These are phyloP conservation scores for Exobasidium cylindrosporum DNA, from an alignment of 1,284 basidiomycete genomes.

Conservation along the genomic window DNA sequence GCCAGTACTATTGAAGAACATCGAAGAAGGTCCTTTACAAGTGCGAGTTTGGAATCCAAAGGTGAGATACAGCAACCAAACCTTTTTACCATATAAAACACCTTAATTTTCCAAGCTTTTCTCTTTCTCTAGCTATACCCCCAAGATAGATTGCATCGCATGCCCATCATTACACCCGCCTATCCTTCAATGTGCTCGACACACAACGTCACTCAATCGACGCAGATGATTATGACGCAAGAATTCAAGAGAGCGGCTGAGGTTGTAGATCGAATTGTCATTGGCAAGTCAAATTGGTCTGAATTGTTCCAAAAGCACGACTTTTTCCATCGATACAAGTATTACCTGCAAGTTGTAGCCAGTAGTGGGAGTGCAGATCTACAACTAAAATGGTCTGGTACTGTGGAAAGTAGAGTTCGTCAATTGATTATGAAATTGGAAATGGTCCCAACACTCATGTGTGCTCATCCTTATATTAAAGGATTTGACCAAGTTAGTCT, in stretches of 20 bases:
- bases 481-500: constrained; percentile 84
- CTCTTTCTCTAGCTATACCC: constrained; percentile 71
- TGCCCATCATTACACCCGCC: constrained; percentile 99
- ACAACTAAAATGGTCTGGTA: constrained; percentile 94
- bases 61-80: constrained; percentile 27
- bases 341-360: constrained; percentile 97
- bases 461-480: constrained; percentile 93
- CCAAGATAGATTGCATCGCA: constrained; percentile 85
- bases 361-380: constrained; percentile 74
- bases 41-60: constrained; percentile 98
- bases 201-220: constrained; percentile 93
- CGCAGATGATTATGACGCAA: constrained; percentile 92
- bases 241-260: constrained; percentile 93
- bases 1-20: constrained; percentile 84
- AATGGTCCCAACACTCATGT: constrained; percentile 81
- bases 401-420: constrained; percentile 93
- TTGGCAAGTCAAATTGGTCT: constrained; percentile 76
- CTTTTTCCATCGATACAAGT: constrained; percentile 94
- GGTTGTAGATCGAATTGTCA: constrained; percentile 86
- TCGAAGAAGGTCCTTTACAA: constrained; percentile 88
- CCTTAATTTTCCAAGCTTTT: background rate
- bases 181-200: constrained; percentile 99
- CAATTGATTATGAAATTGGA: constrained; percentile 97
- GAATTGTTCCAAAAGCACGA: constrained; percentile 83
- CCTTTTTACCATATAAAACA: background rate